Evolutionary conservation across 192 early-diverging fungal species (phyloP).

Genomic region (Allomyces macrogynus): DNA sequence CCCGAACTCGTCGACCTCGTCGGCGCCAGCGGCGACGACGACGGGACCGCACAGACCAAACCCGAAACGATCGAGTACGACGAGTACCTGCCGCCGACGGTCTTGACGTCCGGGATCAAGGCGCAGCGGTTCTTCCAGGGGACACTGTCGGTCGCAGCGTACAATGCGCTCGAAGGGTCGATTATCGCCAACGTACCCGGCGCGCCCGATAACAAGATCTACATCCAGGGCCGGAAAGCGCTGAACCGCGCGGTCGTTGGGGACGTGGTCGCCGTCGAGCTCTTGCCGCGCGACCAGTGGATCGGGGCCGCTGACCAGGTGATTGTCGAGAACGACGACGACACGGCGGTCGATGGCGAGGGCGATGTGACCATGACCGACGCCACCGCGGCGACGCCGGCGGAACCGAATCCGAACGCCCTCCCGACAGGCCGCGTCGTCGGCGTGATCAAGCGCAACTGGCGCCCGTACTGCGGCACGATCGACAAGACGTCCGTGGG

Average conservation of each 20-base stretch:
- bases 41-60: conserved; percentile 12
- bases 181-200: conserved; percentile 55
- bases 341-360: conserved; percentile 33
- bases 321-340: conserved; percentile 51
- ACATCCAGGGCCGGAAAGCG: conserved; percentile 58
- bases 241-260: conserved; percentile 86
- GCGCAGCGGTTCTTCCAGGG: conserved; percentile 60
- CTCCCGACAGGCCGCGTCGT: conserved; percentile 75
- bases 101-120: conserved; percentile 71
- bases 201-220: conserved; percentile 39
- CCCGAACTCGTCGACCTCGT: conserved; percentile 91
- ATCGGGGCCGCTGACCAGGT: conserved; percentile 44
- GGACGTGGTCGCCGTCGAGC: conserved; percentile 70
- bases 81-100: conserved; percentile 53
- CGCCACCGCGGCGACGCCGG: conserved; percentile 6
- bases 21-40: conserved; percentile 22
- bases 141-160: conserved; percentile 52
- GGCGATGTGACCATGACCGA: conserved; percentile 4
- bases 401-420: conserved; percentile 1
- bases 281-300: conserved; percentile 77
- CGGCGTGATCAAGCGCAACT: conserved; percentile 83
- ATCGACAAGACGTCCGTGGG: conserved; percentile 49
- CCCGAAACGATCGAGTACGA: conserved; percentile 24
- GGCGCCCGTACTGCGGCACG: conserved; percentile 83
- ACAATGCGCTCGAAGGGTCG: conserved; percentile 78